A percentile compares a stretch with the other conserved stretches of the same genome.
phyloP scores from a whole-genome alignment of 148 eudicot species.

The Silene latifolia region DNA sequence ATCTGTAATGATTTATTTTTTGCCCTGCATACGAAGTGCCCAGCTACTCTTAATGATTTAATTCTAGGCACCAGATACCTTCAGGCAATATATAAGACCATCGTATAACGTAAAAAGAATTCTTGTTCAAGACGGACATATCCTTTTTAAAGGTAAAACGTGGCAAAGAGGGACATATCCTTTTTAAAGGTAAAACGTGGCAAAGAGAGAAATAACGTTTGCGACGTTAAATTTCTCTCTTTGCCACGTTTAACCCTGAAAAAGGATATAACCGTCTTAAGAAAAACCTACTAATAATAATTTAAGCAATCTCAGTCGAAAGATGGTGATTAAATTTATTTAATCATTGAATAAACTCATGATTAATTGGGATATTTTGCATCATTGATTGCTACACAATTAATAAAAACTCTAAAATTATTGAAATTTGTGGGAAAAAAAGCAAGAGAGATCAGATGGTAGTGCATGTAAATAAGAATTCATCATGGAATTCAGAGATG shows the following conservation, averaged over 20 bases:
- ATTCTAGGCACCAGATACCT: conserved; percentile 34
- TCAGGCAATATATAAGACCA: conserved; percentile 7
- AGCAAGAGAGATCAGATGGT: conserved; percentile 32
- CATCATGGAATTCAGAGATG: conserved; percentile 24
- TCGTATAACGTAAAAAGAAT: too few relatives aligned
- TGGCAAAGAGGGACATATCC: too few relatives aligned
- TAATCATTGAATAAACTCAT: conserved; percentile 30
- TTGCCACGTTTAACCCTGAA: too few relatives aligned
- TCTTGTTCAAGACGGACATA: too few relatives aligned
- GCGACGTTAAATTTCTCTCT: too few relatives aligned
- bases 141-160: neutral
- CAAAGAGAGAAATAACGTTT: neutral
- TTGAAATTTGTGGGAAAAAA: neutral
- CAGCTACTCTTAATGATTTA: conserved; percentile 3
- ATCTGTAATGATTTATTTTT: conserved; percentile 10
- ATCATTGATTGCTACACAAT: conserved; percentile 36
- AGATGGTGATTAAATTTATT: conserved; percentile 26
- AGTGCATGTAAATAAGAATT: conserved; percentile 30
- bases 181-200: too few relatives aligned
- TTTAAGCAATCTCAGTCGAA: conserved; percentile 42
- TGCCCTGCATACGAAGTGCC: conserved; percentile 34
- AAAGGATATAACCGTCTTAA: too few relatives aligned
- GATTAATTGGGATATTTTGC: conserved; percentile 20
- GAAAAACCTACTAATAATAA: neutral
- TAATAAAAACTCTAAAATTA: too few relatives aligned